Evolutionary conservation across 2,329 filamentous ascomycete species (phyloP), one percentile per base, ranked within the genome.

Genomic region (Neocucurbitaria cava): DNA sequence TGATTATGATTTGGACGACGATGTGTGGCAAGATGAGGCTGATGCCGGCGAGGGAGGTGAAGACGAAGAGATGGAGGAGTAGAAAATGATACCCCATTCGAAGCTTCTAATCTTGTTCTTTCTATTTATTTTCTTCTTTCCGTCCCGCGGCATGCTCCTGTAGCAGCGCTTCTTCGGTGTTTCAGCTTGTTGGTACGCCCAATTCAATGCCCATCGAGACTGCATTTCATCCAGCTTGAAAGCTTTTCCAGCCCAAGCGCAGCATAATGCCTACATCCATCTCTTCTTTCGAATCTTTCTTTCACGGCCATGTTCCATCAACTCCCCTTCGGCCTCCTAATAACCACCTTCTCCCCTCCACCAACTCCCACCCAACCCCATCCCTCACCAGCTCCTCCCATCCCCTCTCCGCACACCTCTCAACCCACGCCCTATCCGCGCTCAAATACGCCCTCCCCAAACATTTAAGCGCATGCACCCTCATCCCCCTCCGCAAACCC

Each of bases 321-420:
- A 60, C 77, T 78, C 26, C 64, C 65, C 66, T 84, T 85, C 6
- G 80, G 78, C 69, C 83, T 85, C 62, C 90, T 85, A 70, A 98
- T 94, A n/a, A 92, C 81, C 28, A 97, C 88, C 67, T 79, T 89
- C 39, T 84, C 82, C 4, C 85, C 36, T 91, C 87, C 38, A 44
- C 52, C 66, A 91, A 79, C 69, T 92, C 86, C 95, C 95, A 99
- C 0, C 92, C 92, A 1, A 98, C 89, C 2, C 87, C 87, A 69
- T 91, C 87, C 61, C 85, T 80, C 30, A 84, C 82, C 68, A 98
- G 77, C 46, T 86, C 85, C 10, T 85, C 81, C 92, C 94, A 99
- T n/a, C 77, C 80, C 63, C 84, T 81, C 43, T 86, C 87, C 4
- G 89, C 83, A 52, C 85, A 83, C 69, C 82, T 83, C 76, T 95